phyloP scores from a whole-genome alignment of 257 asterid species.

The Parsonsia alboflavescens region DNA sequence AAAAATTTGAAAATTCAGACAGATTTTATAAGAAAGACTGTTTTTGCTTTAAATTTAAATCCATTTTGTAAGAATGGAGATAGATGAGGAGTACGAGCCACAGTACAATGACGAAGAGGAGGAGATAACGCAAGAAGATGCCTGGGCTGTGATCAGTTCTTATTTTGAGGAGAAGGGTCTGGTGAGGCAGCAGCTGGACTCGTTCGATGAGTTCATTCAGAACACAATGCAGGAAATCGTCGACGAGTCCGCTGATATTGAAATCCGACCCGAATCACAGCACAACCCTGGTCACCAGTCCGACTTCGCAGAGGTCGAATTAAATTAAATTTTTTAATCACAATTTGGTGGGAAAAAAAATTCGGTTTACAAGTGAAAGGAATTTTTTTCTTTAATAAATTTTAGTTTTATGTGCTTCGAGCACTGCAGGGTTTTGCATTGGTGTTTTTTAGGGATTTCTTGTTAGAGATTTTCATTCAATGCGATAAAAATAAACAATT shows the following conservation, averaged over 20 bases:
- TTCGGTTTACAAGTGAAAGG: not conserved
- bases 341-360: too few species aligned
- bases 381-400: not conserved
- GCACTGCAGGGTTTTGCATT: not conserved
- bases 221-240: conserved; percentile 98
- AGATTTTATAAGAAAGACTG: not conserved
- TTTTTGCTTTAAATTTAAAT: not conserved
- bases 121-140: conserved; percentile 94
- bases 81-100: conserved; percentile 55
- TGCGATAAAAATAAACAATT: not conserved
- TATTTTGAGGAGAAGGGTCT: conserved; percentile 93
- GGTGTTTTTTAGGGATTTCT: not conserved
- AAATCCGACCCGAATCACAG: conserved; percentile 96
- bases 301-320: conserved; percentile 78
- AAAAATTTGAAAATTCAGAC: not conserved
- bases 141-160: conserved; percentile 98
- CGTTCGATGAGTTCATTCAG: conserved; percentile 94
- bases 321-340: not conserved
- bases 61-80: conserved; percentile 33
- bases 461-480: not conserved
- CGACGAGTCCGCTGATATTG: conserved; percentile 86
- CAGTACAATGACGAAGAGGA: conserved; percentile 50
- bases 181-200: conserved; percentile 92
- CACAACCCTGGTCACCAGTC: conserved; percentile 91
- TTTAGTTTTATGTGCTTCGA: not conserved